Base-by-base conservation (phyloP, 2,329 filamentous ascomycete species). In the Stemphylium vesicarium region DNA sequence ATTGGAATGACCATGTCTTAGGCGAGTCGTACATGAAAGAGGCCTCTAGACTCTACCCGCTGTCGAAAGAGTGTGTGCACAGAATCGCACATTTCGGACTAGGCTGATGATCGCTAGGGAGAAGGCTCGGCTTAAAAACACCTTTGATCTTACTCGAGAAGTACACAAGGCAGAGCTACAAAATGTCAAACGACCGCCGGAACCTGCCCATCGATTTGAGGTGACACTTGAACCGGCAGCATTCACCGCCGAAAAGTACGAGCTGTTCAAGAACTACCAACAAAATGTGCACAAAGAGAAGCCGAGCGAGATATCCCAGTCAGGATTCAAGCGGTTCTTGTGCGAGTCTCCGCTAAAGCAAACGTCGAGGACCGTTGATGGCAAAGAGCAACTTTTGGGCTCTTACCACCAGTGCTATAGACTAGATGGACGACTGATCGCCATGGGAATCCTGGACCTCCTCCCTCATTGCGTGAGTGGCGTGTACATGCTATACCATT, bases 391-490 rank as follows among this genome's bases (percentile, higher is more conserved):
- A 54, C 81, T 81, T 39, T 76, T 93, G 0, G 91, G 91, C 13
- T 91, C 89, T 1, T 94, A 85, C 65, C 91, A 95, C 66, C 90
- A 94, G 70, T 92, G 89, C 76, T 94, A 93, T 71, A 83, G 90
- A 26, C 79, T 95, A 2, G 89, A 95, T 67, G 90, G 89, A 18
- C 81, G 85, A 44, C 80, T 95, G 12, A 85, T 94, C 20, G 91
- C 91, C 2, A 83, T 95, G 60, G 88, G 88, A 0, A 88, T 95
- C 1, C 78, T 95, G 4, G 91, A 95, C 69, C 80, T 95, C 8
- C 79, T 95, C 1, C 91, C 91, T 0, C 80, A 91, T 53, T 88
- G 85, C 62, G 88, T 95, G 44, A 93, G 90, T 65, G 88, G 88
- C 4, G 91, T 95, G 10, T 95, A 95, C 76, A 91, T 95, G 70